Evolutionary conservation across 768 basidiomycete species (phyloP), one percentile per base, ranked within the genome.

Genomic region (Gloeostereum incarnatum): DNA sequence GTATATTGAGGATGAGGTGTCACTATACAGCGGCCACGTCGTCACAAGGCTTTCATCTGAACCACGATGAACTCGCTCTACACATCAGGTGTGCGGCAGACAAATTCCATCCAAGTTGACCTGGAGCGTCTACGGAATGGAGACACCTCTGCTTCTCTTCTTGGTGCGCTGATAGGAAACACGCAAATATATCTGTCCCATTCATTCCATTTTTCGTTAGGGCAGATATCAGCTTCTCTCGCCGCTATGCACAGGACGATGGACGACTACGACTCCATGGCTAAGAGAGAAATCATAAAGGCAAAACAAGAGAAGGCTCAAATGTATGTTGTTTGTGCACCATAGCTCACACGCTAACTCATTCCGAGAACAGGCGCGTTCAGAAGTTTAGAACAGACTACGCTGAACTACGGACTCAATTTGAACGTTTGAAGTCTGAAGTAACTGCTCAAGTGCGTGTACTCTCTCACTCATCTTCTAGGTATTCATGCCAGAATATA

Each of bases 211-310:
- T 27, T 7, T 11, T 7, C 3, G 37, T 58, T 67, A 93, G 93
- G 93, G 59, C 94, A 98, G 73, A 91, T 99, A 60, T 88, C 89
- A 22, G 92, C 93, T n/a, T 92, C 90, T 6, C 68, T 99, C n/a
- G 78, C 90, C 19, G 92, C 91, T 2, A 81, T 98, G 73, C 81
- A 87, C 35, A 66, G 96, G 41, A 92, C 96, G 38, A 81, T 98
- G 45, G 93, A 97, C 44, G 96, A 99, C 54, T 98, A 94, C 53
- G 93, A 97, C 50, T 83, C 86, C 6, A 92, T 98, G 87, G 90
- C 88, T 0, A 88, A 83, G 63, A 72, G 93, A 45, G 96, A 99
- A 60, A 90, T 96, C 53, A 92, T 98, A 37, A 90, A 87, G 49
- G 80, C 87, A 31, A 98, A 96, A 62, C 82, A 92, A 59, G 94